phyloP scores from a whole-genome alignment of 2,329 filamentous ascomycete species.

The Paracorniculantispora psalliotae region DNA sequence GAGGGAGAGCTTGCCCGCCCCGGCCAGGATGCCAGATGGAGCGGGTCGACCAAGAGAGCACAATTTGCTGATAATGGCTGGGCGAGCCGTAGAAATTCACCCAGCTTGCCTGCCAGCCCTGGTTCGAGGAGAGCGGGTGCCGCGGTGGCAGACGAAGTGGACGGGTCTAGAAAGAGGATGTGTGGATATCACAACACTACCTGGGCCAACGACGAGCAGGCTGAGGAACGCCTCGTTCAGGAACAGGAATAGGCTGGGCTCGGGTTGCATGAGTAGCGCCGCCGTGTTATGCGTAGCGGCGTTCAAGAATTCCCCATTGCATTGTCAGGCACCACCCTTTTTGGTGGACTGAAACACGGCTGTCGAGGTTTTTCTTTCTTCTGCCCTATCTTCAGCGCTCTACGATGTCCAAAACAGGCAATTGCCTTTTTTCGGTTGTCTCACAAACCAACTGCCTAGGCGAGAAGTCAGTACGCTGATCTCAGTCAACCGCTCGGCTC shows the following conservation, averaged over 20 bases:
- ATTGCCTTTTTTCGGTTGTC: not conserved
- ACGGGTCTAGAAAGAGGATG: slow-evolving; percentile 8
- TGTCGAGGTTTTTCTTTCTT: not conserved
- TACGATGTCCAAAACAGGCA: slow-evolving; percentile 1
- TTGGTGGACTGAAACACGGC: not conserved
- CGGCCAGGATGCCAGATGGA: not conserved
- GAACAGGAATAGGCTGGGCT: slow-evolving; percentile 13
- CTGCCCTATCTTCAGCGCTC: too few species aligned
- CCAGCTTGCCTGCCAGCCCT: not conserved
- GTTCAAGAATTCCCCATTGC: not conserved
- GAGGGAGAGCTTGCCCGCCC: not conserved
- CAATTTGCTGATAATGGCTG: not conserved
- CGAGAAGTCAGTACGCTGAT: not conserved
- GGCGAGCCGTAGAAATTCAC: too few species aligned
- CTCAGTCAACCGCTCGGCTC: not conserved
- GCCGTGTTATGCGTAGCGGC: not conserved
- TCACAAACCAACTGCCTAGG: not conserved
- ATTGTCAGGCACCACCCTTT: not conserved
- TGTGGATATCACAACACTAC: slow-evolving; percentile 1
- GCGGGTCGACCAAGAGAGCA: slow-evolving; percentile 6
- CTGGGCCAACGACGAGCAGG: not conserved
- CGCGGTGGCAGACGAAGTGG: not conserved
- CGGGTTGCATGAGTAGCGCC: slow-evolving; percentile 1
- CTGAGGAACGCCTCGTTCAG: slow-evolving; percentile 4
- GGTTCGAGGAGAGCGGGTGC: not conserved